Percentiles rank a stretch among this genome's conserved stretches.
These are phyloP conservation scores for Leishmania martiniquensis DNA, from an alignment of 208 protist genomes.

Conservation along the genomic window DNA sequence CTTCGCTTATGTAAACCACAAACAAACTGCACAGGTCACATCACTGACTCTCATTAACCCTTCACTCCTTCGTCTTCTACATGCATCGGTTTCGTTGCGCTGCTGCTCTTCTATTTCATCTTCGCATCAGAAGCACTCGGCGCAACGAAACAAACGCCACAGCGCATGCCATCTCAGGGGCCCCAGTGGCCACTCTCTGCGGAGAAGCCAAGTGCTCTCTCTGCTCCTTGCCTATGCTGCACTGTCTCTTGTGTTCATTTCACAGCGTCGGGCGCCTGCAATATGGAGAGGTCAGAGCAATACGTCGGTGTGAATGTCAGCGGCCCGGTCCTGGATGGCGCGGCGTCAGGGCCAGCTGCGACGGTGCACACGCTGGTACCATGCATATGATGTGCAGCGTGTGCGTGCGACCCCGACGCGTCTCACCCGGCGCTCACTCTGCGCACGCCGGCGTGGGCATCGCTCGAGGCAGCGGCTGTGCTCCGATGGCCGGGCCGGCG, in stretches of 20 bases:
- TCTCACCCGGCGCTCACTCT: not conserved
- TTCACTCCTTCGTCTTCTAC: not conserved
- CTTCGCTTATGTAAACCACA: no score
- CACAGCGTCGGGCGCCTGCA: not conserved
- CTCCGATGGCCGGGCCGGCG: not conserved
- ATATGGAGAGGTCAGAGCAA: not conserved
- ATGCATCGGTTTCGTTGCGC: no score
- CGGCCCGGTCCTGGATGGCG: not conserved
- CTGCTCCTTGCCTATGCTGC: not conserved
- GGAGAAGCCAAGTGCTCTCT: not conserved
- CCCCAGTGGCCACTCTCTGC: not conserved
- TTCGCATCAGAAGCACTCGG: no score
- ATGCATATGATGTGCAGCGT: not conserved
- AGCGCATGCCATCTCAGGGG: not conserved
- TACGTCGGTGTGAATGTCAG: not conserved
- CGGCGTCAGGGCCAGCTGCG: not conserved
- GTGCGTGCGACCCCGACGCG: not conserved
- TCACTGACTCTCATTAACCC: no score
- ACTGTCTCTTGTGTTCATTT: not conserved
- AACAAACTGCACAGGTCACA: no score
- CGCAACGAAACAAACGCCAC: not conserved
- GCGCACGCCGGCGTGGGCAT: not conserved
- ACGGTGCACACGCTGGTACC: not conserved
- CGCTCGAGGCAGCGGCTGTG: not conserved
- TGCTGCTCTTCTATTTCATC: not conserved